A percentile compares a stretch with the other conserved stretches of the same genome.
Evolutionary conservation across 2,329 filamentous ascomycete species (phyloP).

Genomic region (Aspergillus costaricaensis): DNA sequence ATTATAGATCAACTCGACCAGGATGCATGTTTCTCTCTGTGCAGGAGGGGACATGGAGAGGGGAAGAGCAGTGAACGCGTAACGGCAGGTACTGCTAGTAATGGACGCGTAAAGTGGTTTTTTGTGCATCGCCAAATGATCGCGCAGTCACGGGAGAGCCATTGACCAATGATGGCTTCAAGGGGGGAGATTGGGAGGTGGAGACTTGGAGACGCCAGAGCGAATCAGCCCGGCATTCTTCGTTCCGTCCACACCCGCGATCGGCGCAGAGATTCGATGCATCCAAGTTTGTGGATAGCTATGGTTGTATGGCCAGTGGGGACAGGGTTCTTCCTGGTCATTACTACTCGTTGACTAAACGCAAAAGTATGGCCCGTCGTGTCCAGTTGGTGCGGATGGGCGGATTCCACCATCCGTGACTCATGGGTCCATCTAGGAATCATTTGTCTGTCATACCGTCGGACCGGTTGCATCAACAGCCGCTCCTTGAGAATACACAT

Average conservation of each 20-base stretch:
- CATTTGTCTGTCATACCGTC: not conserved
- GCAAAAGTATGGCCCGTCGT: not conserved
- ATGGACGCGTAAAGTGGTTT: slow-evolving; percentile 36
- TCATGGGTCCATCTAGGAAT: not conserved
- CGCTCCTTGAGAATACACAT: too few species aligned
- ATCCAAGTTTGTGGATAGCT: not conserved
- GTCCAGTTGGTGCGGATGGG: not conserved
- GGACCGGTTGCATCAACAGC: not conserved
- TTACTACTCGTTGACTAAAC: not conserved
- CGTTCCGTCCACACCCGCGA: not conserved
- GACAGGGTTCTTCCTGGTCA: not conserved
- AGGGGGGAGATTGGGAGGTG: not conserved
- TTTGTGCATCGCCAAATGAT: slow-evolving; percentile 37
- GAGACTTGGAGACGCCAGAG: not conserved
- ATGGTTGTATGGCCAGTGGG: not conserved
- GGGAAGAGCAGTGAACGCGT: slow-evolving; percentile 30
- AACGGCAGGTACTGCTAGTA: slow-evolving; percentile 17
- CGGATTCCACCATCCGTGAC: not conserved
- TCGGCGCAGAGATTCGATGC: not conserved
- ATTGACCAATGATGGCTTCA: slow-evolving; percentile 24
- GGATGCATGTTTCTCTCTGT: not conserved
- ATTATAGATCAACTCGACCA: not conserved
- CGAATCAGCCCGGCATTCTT: not conserved
- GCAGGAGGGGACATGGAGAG: slow-evolving; percentile 14
- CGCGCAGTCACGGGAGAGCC: slow-evolving; percentile 38